Evolutionary conservation across 371 early-diverging fungal species (phyloP), one percentile per base, ranked within the genome.

Genomic region (Syncephalis plumigaleata): DNA sequence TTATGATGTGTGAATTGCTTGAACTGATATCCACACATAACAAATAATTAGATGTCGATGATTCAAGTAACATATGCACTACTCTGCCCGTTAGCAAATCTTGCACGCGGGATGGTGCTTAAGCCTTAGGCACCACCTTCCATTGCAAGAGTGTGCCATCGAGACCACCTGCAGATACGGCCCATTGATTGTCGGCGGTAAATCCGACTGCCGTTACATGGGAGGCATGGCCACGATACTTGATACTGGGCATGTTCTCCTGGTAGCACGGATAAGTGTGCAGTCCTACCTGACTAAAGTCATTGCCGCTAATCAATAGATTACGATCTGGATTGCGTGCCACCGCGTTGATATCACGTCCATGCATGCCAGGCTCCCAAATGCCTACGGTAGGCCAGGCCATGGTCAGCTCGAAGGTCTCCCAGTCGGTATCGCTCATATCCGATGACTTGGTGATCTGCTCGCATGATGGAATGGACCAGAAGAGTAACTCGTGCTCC

Each of bases 101-200:
- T n/a, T n/a, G n/a, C n/a, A n/a, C n/a, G n/a, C n/a, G n/a, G n/a
- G n/a, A n/a, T 31, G 11, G 31, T 31, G 11, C 4, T 31, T 31
- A 31, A 31, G 31, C 31, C 11, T 31, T 31, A 11, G 31, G 31
- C 11, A 31, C 31, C 4, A 13, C 58, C 69, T 39, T 64, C 79
- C 44, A 88, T 88, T 43, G 43, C 13, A 43, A 3, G 2, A 43
- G 4, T 13, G 22, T 22, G 20, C 43, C 43, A 22, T 43, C 43
- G 13, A 43, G 18, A 22, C 43, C 43, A 9, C 43, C 43, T 16
- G 21, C 24, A 20, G 43, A 43, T 13, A 43, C 21, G 22, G 24
- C 43, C 22, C 24, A 43, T 22, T 43, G 22, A 22, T 24, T 24
- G 24, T 43, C 43, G 43, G 22, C 18, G 22, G 43, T 22, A 22